These are phyloP conservation scores for Cladophialophora exuberans DNA, from an alignment of 2,329 filamentous ascomycete genomes.

Conservation along the genomic window DNA sequence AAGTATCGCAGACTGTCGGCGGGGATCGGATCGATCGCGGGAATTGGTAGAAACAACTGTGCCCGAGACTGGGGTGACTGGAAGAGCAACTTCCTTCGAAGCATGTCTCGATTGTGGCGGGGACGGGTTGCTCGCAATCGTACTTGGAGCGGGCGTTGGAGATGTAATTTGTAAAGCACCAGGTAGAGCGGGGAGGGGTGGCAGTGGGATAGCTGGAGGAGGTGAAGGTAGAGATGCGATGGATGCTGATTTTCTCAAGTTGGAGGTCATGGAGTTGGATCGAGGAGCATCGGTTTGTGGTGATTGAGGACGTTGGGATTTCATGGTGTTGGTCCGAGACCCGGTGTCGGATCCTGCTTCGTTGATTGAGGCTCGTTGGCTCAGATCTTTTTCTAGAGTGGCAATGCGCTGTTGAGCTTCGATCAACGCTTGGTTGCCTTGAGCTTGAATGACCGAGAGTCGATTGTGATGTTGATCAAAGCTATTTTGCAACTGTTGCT, in stretches of 20 bases:
- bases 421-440: constrained; percentile 74
- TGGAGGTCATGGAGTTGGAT: constrained; percentile 65
- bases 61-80: constrained; percentile 25
- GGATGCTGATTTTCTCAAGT: constrained; percentile 81
- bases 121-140: constrained; percentile 59
- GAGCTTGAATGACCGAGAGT: constrained; percentile 77
- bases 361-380: constrained; percentile 47
- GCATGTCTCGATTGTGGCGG: constrained; percentile 69
- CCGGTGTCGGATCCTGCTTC: constrained; percentile 47
- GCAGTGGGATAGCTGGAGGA: constrained; percentile 92
- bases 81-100: constrained; percentile 71
- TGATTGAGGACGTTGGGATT: constrained; percentile 43
- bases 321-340: constrained; percentile 33
- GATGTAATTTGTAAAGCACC: constrained; percentile 34
- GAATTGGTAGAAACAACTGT: constrained; percentile 27
- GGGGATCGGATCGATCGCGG: constrained; percentile 41
- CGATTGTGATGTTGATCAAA: constrained; percentile 96
- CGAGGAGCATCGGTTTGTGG: constrained; percentile 54
- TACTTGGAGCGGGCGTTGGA: constrained; percentile 41
- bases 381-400: constrained; percentile 68
- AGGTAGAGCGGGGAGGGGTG: constrained; percentile 74
- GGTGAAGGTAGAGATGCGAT: constrained; percentile 86
- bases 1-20: constrained; percentile 67
- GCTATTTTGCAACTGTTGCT: constrained; percentile 92
- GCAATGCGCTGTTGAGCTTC: constrained; percentile 70